Evolutionary conservation across 129 eudicot genomes (phyloP).

Genomic region (Artemisia argyi): DNA sequence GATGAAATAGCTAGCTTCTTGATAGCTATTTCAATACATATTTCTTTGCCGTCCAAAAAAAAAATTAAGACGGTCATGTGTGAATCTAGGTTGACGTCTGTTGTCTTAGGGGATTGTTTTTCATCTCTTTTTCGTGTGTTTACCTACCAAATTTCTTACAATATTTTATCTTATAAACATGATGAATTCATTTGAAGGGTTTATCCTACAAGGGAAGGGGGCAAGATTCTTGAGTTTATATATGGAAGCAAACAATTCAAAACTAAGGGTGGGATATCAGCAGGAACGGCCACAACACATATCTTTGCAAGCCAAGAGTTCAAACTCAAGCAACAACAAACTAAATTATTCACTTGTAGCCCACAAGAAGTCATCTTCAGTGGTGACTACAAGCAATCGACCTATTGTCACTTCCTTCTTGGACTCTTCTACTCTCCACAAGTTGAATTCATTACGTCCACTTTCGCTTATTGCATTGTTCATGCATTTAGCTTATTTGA

Average conservation of each 20-base stretch:
- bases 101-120: too few species aligned
- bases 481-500: slow-evolving; percentile 70
- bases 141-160: not conserved
- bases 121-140: not conserved
- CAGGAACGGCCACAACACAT: slow-evolving; percentile 88
- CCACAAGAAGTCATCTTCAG: slow-evolving; percentile 70
- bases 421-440: slow-evolving; percentile 55
- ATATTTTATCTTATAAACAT: not conserved
- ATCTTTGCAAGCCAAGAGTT: slow-evolving; percentile 66
- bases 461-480: slow-evolving; percentile 66
- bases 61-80: too few species aligned
- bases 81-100: too few species aligned
- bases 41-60: too few species aligned
- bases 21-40: too few species aligned
- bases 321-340: slow-evolving; percentile 50
- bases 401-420: slow-evolving; percentile 87
- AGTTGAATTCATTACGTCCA: slow-evolving; percentile 72
- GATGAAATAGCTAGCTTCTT: too few species aligned
- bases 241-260: slow-evolving; percentile 74
- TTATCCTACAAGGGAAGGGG: slow-evolving; percentile 77
- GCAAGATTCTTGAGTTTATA: slow-evolving; percentile 70
- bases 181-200: slow-evolving; percentile 35
- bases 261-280: slow-evolving; percentile 72
- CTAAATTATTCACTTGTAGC: slow-evolving; percentile 70
- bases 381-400: slow-evolving; percentile 74